phyloP scores from a whole-genome alignment of 768 basidiomycete genomes.

The Lactarius sp. region DNA sequence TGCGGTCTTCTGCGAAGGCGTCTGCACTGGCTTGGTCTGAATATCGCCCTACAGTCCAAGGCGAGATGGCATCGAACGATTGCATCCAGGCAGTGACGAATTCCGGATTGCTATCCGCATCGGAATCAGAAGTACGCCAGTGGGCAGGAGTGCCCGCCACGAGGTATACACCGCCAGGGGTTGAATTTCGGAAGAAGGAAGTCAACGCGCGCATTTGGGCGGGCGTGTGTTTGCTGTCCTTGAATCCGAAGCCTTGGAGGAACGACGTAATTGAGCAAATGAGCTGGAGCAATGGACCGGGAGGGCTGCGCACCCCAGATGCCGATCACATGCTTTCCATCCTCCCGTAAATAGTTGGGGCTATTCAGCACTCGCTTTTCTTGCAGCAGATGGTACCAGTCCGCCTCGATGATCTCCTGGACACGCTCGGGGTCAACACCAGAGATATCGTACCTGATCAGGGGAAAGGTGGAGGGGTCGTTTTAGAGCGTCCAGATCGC shows the following conservation, averaged over 20 bases:
- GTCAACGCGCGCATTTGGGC: constrained; percentile 51
- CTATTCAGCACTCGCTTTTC: constrained; percentile 60
- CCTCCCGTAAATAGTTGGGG: constrained; percentile 68
- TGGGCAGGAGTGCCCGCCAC: constrained; percentile 65
- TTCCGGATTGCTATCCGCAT: constrained; percentile 63
- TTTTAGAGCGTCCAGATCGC: constrained; percentile 1
- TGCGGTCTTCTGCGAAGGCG: constrained; percentile 53
- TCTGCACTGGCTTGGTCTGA: constrained; percentile 57
- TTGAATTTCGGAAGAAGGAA: constrained; percentile 51
- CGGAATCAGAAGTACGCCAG: constrained; percentile 68
- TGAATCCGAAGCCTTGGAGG: constrained; percentile 62
- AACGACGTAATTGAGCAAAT: neutral
- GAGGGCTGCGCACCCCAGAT: constrained; percentile 52
- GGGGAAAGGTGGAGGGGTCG: neutral
- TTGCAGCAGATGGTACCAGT: constrained; percentile 68
- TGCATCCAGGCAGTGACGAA: constrained; percentile 68
- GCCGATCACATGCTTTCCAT: constrained; percentile 63
- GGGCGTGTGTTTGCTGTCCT: constrained; percentile 56
- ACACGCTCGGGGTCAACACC: constrained; percentile 70
- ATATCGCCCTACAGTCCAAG: constrained; percentile 79
- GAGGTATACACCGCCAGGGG: constrained; percentile 71
- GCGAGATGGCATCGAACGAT: constrained; percentile 75
- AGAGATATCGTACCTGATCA: constrained; percentile 72
- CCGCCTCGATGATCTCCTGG: constrained; percentile 58
- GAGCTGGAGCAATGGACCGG: neutral